Evolutionary conservation across 139 green algal genomes (phyloP).

Genomic region (Chlorella sp.): DNA sequence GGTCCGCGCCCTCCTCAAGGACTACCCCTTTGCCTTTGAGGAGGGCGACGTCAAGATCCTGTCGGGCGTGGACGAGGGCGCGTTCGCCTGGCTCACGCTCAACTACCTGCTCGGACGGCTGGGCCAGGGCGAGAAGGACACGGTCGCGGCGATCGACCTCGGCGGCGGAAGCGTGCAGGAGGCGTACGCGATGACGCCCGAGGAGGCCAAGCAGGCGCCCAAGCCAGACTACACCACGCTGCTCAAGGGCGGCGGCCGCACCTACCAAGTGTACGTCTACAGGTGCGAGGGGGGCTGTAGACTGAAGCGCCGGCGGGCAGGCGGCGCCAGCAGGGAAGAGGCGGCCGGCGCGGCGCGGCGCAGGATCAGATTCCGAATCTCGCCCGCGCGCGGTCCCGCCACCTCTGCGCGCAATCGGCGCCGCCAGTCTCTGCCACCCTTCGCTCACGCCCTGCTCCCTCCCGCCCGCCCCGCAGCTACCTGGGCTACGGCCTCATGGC

Average conservation of each 20-base stretch:
- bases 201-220: constrained; percentile 58
- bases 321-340: too few relatives aligned
- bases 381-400: too few relatives aligned
- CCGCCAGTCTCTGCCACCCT: too few relatives aligned
- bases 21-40: too few relatives aligned
- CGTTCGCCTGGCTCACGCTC: constrained; percentile 96
- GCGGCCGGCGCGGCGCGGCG: neutral
- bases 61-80: constrained; percentile 86
- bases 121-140: constrained; percentile 59
- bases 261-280: constrained; percentile 95
- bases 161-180: constrained; percentile 77
- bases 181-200: constrained; percentile 78
- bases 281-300: constrained; percentile 41
- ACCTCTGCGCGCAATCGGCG: too few relatives aligned
- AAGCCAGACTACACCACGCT: constrained; percentile 65
- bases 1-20: constrained; percentile 41
- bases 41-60: constrained; percentile 65
- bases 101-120: constrained; percentile 97
- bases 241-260: constrained; percentile 62
- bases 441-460: neutral
- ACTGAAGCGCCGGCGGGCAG: too few relatives aligned
- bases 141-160: constrained; percentile 84
- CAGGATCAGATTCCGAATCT: too few relatives aligned
- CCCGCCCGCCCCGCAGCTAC: constrained; percentile 80
- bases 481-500: constrained; percentile 98